These are phyloP conservation scores for Tillandsia fasciculata DNA, from an alignment of 176 grass and related monocot species.

Conservation along the genomic window DNA sequence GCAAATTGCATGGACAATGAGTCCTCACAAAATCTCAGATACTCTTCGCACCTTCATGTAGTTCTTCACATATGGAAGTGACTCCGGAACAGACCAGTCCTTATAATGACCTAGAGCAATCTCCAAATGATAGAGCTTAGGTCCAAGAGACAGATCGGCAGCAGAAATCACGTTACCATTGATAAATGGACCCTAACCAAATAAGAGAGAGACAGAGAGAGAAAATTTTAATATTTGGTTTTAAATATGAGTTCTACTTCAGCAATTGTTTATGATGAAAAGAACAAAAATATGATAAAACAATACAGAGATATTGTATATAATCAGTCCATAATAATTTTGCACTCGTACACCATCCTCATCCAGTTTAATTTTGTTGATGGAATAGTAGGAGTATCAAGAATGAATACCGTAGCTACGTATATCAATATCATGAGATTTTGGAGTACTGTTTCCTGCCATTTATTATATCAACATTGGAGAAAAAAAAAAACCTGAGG, in stretches of 20 bases:
- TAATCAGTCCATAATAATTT: background rate
- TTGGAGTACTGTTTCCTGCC: background rate
- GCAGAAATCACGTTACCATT: slow-evolving; percentile 62
- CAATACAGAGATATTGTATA: background rate
- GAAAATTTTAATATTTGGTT: slow-evolving; percentile 4
- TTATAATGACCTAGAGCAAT: slow-evolving; percentile 83
- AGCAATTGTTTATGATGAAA: background rate
- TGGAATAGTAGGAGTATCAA: background rate
- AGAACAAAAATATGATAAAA: background rate
- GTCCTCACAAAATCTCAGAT: background rate
- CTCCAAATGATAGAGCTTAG: slow-evolving; percentile 93
- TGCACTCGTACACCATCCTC: background rate
- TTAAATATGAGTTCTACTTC: background rate
- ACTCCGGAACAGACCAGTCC: slow-evolving; percentile 84
- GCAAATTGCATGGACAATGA: background rate
- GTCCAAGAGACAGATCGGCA: slow-evolving; percentile 69
- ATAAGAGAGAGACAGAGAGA: slow-evolving; percentile 2
- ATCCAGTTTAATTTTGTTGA: background rate
- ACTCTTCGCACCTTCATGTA: slow-evolving; percentile 66
- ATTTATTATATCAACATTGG: background rate
- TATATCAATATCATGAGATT: background rate
- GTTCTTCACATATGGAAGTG: slow-evolving; percentile 49
- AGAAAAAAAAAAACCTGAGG: background rate
- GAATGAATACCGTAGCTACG: background rate
- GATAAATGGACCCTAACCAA: slow-evolving; percentile 72